These are phyloP conservation scores for Kwoniella shivajii DNA, from an alignment of 1,284 basidiomycete species.

Conservation along the genomic window DNA sequence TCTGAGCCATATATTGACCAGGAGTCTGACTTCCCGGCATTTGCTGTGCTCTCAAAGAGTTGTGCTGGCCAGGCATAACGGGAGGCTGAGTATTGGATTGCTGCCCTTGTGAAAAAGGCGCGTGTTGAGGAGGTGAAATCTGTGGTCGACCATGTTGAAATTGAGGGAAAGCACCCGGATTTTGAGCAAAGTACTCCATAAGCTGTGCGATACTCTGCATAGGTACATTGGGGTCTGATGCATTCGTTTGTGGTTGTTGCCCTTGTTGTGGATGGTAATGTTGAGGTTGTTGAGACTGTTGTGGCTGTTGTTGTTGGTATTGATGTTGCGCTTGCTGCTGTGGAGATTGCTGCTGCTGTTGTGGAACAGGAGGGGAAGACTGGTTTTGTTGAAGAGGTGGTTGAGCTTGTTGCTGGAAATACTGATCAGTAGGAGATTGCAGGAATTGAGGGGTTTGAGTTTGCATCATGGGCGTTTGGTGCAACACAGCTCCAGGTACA, in stretches of 20 bases:
- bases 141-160: constrained; percentile 13
- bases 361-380: constrained; percentile 10
- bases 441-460: constrained; percentile 6
- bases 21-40: background rate
- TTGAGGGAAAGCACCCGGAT: constrained; percentile 13
- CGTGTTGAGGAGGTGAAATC: background rate
- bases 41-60: background rate
- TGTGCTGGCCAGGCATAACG: no score
- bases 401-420: constrained; percentile 4
- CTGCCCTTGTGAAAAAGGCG: background rate
- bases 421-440: constrained; percentile 12
- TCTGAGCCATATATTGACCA: background rate
- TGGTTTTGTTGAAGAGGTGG: background rate
- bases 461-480: constrained; percentile 26
- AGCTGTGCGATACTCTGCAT: constrained; percentile 20
- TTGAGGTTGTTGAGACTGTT: constrained; percentile 4
- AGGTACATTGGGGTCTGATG: constrained; percentile 4
- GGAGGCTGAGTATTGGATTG: no score
- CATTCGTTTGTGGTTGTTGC: background rate
- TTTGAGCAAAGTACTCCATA: constrained; percentile 21
- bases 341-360: constrained; percentile 3
- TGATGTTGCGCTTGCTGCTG: no score
- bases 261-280: background rate
- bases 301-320: constrained; percentile 10
- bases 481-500: constrained; percentile 32